phyloP scores from a whole-genome alignment of 2,329 filamentous ascomycete species.

The Nannizziopsis barbatae region DNA sequence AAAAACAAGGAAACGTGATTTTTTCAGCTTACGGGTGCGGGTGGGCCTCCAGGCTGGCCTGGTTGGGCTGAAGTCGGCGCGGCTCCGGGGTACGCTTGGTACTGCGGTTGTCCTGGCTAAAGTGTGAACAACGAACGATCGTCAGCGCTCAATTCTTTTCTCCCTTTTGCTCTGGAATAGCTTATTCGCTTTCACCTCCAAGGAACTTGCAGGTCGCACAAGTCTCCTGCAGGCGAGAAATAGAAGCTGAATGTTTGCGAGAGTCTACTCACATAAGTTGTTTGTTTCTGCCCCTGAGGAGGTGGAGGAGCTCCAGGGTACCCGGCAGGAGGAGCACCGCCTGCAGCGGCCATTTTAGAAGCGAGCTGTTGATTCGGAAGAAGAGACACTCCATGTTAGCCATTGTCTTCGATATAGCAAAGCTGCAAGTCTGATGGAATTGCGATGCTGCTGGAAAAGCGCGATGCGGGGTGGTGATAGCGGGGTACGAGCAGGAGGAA shows the following conservation, averaged over 20 bases:
- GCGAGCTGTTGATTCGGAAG: constrained; percentile 21
- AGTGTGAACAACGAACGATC: neutral
- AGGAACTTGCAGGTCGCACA: neutral
- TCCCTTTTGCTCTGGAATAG: neutral
- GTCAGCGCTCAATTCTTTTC: neutral
- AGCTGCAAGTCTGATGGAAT: neutral
- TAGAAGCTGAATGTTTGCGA: neutral
- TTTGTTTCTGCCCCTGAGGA: constrained; percentile 21
- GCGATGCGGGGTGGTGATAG: constrained; percentile 7
- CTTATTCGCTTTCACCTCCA: neutral
- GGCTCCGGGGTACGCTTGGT: constrained; percentile 13
- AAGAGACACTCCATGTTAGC: constrained; percentile 7
- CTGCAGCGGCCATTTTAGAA: constrained; percentile 29
- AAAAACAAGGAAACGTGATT: constrained; percentile 15
- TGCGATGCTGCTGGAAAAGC: neutral
- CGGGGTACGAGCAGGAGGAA: constrained; percentile 7
- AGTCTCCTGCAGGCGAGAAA: neutral
- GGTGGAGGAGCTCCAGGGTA: constrained; percentile 23
- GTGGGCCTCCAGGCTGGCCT: constrained; percentile 39
- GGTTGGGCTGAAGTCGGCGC: constrained; percentile 35
- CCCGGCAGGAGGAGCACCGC: constrained; percentile 25
- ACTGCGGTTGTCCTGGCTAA: constrained; percentile 18
- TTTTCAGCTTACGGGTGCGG: constrained; percentile 27
- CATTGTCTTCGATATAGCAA: too few relatives aligned
- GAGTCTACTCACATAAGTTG: constrained; percentile 43